phyloP scores from a whole-genome alignment of 2,329 filamentous ascomycete genomes.

The Aphanocladium album region DNA sequence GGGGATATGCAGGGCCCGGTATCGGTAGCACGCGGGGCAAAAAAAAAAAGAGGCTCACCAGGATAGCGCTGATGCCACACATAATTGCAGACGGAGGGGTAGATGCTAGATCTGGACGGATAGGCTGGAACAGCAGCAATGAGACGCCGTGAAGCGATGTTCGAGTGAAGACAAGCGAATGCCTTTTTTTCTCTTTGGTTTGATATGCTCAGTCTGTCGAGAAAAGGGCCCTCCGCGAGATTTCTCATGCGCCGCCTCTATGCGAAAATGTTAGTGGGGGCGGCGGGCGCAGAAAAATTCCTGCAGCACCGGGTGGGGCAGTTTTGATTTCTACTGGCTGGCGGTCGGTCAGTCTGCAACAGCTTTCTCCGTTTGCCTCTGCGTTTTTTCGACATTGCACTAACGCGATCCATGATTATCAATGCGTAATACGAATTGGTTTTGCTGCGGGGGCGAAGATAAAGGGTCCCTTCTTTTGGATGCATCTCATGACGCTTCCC shows the following conservation, averaged over 20 bases:
- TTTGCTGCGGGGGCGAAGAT: not conserved
- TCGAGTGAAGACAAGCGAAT: not conserved
- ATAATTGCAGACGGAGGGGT: not conserved
- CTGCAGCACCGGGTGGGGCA: not conserved
- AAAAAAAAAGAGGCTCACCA: constrained; percentile 4
- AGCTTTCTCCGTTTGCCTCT: no score
- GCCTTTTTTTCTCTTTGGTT: constrained; percentile 2
- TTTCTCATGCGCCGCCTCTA: not conserved
- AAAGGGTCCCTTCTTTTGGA: not conserved
- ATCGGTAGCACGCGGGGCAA: constrained; percentile 2
- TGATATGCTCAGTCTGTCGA: constrained; percentile 1
- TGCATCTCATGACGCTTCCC: not conserved
- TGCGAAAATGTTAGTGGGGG: constrained; percentile 5
- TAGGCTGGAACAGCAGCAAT: constrained; percentile 7
- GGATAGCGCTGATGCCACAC: constrained; percentile 11
- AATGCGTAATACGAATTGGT: not conserved
- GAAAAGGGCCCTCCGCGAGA: not conserved
- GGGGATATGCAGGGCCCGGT: constrained; percentile 7
- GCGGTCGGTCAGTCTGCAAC: not conserved
- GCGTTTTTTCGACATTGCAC: not conserved
- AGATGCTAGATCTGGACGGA: not conserved
- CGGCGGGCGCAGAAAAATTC: not conserved
- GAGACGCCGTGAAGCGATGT: constrained; percentile 5
- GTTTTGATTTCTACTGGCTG: not conserved
- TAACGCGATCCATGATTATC: not conserved